These are phyloP conservation scores for Polygonum maritimum DNA, from an alignment of 148 eudicot species.

Conservation along the genomic window DNA sequence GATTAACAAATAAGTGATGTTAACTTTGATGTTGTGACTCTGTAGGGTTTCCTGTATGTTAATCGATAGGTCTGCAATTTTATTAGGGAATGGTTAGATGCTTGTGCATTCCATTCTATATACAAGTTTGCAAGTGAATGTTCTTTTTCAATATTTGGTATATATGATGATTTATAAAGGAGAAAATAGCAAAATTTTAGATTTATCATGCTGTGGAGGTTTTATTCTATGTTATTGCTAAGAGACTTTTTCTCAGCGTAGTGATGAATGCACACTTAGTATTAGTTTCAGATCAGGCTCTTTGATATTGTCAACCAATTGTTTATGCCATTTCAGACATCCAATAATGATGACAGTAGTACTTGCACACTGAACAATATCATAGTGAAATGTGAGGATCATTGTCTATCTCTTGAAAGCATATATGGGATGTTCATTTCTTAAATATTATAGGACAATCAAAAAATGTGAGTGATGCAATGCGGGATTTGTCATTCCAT, in stretches of 20 bases:
- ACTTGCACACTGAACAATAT: not conserved
- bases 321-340: not conserved
- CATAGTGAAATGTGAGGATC: not conserved
- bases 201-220: not conserved
- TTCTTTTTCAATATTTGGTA: not conserved
- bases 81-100: not conserved
- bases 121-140: not conserved
- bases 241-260: not conserved
- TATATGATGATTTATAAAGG: not conserved
- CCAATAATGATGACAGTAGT: not conserved
- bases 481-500: not conserved
- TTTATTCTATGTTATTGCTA: not conserved
- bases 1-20: not conserved
- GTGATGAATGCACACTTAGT: not conserved
- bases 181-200: not conserved
- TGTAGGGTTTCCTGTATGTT: not conserved
- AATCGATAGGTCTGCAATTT: not conserved
- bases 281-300: not conserved
- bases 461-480: not conserved
- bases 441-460: too few relatives aligned
- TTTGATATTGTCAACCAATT: not conserved
- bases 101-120: not conserved
- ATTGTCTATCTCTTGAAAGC: not conserved
- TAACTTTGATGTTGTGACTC: not conserved
- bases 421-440: not conserved